Percentiles rank a stretch among this genome's conserved stretches.
Evolutionary conservation across 1,139 yeast genomes (phyloP).

Genomic region (Magnusiomyces suaveolens): DNA sequence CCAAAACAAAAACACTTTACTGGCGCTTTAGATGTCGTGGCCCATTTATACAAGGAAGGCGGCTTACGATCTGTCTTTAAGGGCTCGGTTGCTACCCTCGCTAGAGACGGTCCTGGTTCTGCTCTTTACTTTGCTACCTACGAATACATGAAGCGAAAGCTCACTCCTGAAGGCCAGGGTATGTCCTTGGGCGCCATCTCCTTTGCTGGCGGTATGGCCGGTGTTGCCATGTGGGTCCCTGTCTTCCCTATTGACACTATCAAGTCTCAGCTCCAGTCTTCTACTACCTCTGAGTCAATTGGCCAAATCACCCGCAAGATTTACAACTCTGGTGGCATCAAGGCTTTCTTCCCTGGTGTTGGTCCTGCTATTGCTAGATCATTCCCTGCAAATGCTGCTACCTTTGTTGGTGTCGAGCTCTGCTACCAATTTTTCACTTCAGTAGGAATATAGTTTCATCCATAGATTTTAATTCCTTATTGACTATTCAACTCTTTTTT

Average conservation of each 20-base stretch:
- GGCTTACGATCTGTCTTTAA: slow-evolving; percentile 79
- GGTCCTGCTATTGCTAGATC: slow-evolving; percentile 93
- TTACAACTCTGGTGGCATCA: slow-evolving; percentile 64
- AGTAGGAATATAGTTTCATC: slow-evolving; percentile 16
- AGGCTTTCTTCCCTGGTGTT: slow-evolving; percentile 93
- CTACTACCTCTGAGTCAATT: slow-evolving; percentile 51
- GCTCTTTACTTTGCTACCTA: slow-evolving; percentile 94
- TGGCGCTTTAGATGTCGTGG: slow-evolving; percentile 51
- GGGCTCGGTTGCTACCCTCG: slow-evolving; percentile 86
- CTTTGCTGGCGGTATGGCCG: slow-evolving; percentile 90
- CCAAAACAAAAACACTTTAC: slow-evolving; percentile 31
- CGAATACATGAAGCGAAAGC: slow-evolving; percentile 60
- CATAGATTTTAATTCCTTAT: no score
- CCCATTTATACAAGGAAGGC: slow-evolving; percentile 66
- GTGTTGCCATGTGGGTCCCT: slow-evolving; percentile 93
- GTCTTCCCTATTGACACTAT: slow-evolving; percentile 96
- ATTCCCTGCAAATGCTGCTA: slow-evolving; percentile 97
- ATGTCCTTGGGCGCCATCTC: slow-evolving; percentile 67
- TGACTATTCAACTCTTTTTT: no score
- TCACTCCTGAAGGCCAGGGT: slow-evolving; percentile 42
- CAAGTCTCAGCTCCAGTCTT: slow-evolving; percentile 74
- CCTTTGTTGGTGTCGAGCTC: slow-evolving; percentile 89
- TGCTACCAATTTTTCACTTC: slow-evolving; percentile 56
- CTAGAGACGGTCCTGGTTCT: slow-evolving; percentile 98
- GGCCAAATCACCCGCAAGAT: slow-evolving; percentile 55